Conservation (phyloP, 2,329 filamentous ascomycete species). For the Pseudogymnoascus sp. region DNA sequence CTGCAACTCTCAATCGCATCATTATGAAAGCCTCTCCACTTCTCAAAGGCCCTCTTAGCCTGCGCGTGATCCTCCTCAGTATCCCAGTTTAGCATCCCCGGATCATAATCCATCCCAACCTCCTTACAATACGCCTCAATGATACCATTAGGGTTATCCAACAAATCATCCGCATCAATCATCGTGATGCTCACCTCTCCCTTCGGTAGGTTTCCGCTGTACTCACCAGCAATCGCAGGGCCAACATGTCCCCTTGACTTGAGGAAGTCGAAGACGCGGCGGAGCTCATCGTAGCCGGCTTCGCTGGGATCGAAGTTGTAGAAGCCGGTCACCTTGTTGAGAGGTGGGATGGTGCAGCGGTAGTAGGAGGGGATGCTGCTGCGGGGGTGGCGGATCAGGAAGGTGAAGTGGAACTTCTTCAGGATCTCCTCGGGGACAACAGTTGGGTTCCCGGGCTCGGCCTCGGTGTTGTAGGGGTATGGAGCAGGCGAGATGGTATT, state of each 20-base stretch:
- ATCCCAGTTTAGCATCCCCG: slow-evolving; percentile 80
- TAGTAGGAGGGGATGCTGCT: slow-evolving; percentile 89
- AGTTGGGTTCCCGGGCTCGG: slow-evolving; percentile 72
- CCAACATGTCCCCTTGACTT: slow-evolving; percentile 63
- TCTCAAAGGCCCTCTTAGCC: slow-evolving; percentile 76
- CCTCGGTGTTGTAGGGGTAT: slow-evolving; percentile 52
- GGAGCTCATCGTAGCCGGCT: slow-evolving; percentile 84
- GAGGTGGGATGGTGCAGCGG: slow-evolving; percentile 85
- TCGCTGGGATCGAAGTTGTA: slow-evolving; percentile 79
- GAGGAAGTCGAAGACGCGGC: slow-evolving; percentile 81
- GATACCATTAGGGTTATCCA: slow-evolving; percentile 73
- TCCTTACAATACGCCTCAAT: slow-evolving; percentile 75
- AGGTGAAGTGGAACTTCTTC: slow-evolving; percentile 83
- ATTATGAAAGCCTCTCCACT: slow-evolving; percentile 96
- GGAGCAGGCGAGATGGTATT: slow-evolving; percentile 34
- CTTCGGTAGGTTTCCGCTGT: slow-evolving; percentile 22
- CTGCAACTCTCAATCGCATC: slow-evolving; percentile 81
- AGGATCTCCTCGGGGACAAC: slow-evolving; percentile 71
- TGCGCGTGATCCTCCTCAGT: slow-evolving; percentile 62
- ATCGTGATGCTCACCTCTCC: slow-evolving; percentile 65
- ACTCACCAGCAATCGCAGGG: slow-evolving; percentile 51
- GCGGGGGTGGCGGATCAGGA: slow-evolving; percentile 93
- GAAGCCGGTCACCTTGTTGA: slow-evolving; percentile 78
- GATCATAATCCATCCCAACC: slow-evolving; percentile 69
- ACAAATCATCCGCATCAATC: slow-evolving; percentile 87